A percentile compares a stretch with the other conserved stretches of the same genome.
Evolutionary conservation across 352 stramenopile species (phyloP).

Genomic region (Phytophthora macrochlamydospora): DNA sequence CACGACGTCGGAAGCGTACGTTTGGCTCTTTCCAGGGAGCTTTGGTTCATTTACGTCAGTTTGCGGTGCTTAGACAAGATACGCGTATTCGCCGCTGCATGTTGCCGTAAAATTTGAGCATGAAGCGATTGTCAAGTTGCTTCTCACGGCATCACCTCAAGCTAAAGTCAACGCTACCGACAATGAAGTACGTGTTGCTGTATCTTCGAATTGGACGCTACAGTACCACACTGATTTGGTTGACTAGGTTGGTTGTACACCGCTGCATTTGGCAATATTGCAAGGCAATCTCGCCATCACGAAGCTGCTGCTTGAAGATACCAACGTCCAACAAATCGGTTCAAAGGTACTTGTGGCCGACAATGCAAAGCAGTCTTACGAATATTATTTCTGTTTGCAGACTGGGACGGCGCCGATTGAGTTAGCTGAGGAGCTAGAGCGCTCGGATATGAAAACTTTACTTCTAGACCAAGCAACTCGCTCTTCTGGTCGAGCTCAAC

Average conservation of each 20-base stretch:
- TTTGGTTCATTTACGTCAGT: not conserved
- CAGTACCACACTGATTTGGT: not conserved
- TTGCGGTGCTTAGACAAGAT: conserved; percentile 50
- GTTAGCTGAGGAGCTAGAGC: conserved; percentile 48
- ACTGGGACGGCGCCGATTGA: conserved; percentile 66
- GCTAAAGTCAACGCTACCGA: conserved; percentile 31
- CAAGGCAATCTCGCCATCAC: conserved; percentile 54
- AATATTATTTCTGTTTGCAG: conserved; percentile 12
- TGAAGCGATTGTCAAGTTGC: conserved; percentile 46
- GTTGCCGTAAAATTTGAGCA: conserved; percentile 73
- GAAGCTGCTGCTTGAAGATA: conserved; percentile 53
- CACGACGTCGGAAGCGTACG: conserved; percentile 27
- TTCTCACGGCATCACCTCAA: conserved; percentile 35
- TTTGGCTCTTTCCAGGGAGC: not conserved
- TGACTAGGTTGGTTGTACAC: conserved; percentile 49
- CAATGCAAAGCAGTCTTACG: not conserved
- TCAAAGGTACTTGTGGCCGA: conserved; percentile 44
- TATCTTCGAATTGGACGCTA: no score
- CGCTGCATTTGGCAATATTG: conserved; percentile 71
- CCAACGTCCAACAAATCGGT: conserved; percentile 33
- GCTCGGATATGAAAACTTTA: conserved; percentile 34
- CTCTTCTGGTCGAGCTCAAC: conserved; percentile 29
- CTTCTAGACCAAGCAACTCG: conserved; percentile 46
- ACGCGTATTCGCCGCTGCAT: conserved; percentile 68
- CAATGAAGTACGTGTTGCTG: conserved; percentile 30